Evolutionary conservation across 2,329 filamentous ascomycete species (phyloP).

Genomic region (Aspergillus tubingensis): DNA sequence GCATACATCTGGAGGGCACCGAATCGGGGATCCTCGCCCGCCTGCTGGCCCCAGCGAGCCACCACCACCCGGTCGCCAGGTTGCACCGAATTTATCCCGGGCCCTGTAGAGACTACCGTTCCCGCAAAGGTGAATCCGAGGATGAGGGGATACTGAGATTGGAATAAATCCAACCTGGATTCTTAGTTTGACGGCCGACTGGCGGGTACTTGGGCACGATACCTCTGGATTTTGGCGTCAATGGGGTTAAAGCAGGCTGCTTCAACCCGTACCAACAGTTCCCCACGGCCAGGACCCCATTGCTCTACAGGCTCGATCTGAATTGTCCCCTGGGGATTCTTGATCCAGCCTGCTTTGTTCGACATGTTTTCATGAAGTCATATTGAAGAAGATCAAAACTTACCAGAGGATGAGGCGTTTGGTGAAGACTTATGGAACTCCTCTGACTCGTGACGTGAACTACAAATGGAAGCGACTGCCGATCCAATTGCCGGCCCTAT

Average conservation of each 20-base stretch:
- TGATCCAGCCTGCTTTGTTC: conserved; percentile 6
- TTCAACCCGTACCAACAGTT: conserved; percentile 19
- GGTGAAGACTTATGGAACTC: no score
- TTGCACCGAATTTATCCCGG: conserved; percentile 13
- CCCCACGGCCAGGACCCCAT: background rate
- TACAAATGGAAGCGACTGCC: no score
- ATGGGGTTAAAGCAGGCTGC: conserved; percentile 21
- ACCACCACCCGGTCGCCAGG: conserved; percentile 18
- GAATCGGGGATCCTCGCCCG: conserved; percentile 14
- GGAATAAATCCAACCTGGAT: background rate
- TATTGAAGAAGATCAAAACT: no score
- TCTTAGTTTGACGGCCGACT: background rate
- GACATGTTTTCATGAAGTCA: background rate
- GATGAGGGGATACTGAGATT: conserved; percentile 15
- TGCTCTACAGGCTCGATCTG: background rate
- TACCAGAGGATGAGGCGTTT: no score
- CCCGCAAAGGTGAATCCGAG: conserved; percentile 21
- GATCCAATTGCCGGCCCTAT: no score
- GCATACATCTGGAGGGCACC: conserved; percentile 24
- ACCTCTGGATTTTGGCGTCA: conserved; percentile 23
- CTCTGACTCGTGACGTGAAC: no score
- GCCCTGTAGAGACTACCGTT: conserved; percentile 17
- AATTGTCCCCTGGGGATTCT: background rate
- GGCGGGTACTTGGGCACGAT: background rate
- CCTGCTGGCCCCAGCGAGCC: conserved; percentile 9